Evolutionary conservation across 2,329 filamentous ascomycete genomes (phyloP).

Genomic region (Calonectria henricotiae): DNA sequence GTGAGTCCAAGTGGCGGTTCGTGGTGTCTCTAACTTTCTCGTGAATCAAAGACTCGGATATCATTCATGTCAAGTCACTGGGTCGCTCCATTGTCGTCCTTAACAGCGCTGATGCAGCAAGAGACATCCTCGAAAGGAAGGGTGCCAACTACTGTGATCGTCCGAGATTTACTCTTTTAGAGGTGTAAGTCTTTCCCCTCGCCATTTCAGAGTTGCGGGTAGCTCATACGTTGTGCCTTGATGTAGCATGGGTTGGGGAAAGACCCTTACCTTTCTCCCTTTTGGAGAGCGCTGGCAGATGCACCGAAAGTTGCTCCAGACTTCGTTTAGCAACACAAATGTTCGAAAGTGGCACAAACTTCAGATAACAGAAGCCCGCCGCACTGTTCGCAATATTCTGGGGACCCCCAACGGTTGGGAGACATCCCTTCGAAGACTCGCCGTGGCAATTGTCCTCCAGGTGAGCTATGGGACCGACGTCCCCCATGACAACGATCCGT

Average conservation of each 20-base stretch:
- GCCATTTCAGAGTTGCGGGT: background rate
- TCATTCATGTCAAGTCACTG: constrained; percentile 54
- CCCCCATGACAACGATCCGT: constrained; percentile 52
- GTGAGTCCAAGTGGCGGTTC: background rate
- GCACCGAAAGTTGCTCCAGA: constrained; percentile 64
- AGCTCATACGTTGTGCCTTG: constrained; percentile 12
- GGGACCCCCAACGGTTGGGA: constrained; percentile 47
- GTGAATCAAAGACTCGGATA: constrained; percentile 51
- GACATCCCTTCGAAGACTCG: constrained; percentile 52
- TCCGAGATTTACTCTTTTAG: constrained; percentile 62
- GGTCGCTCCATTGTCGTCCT: constrained; percentile 55
- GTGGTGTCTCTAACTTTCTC: constrained; percentile 10
- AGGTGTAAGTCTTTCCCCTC: constrained; percentile 51
- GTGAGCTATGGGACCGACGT: constrained; percentile 56
- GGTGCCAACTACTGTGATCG: constrained; percentile 64
- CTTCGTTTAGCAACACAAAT: constrained; percentile 60
- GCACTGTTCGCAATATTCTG: constrained; percentile 47
- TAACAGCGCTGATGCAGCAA: constrained; percentile 55
- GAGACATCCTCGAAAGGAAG: constrained; percentile 63
- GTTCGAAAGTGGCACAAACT: constrained; percentile 52
- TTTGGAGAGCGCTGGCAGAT: constrained; percentile 61
- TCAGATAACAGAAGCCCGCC: constrained; percentile 48
- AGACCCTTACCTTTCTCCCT: constrained; percentile 64
- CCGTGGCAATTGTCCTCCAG: constrained; percentile 55
- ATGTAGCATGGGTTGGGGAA: constrained; percentile 63